phyloP scores from a whole-genome alignment of 306 rosid genomes.

The Oemleria cerasiformis region DNA sequence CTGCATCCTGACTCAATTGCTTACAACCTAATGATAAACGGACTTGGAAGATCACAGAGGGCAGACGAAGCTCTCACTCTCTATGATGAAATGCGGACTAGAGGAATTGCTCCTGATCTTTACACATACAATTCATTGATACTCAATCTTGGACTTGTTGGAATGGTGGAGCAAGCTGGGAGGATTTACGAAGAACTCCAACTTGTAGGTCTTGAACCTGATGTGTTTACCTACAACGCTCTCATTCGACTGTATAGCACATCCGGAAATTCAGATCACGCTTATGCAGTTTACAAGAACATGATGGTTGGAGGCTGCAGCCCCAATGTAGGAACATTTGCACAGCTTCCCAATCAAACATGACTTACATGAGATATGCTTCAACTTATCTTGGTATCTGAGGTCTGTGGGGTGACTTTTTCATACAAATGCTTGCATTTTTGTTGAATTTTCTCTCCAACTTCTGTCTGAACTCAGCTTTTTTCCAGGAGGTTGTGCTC shows the following conservation, averaged over 20 bases:
- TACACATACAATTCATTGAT: constrained; percentile 78
- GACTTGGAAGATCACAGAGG: constrained; percentile 72
- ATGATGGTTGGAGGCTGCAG: constrained; percentile 90
- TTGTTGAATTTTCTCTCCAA: background rate
- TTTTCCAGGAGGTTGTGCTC: background rate
- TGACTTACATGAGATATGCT: constrained; percentile 20
- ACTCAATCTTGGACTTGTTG: constrained; percentile 72
- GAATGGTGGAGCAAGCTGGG: constrained; percentile 79
- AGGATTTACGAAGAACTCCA: constrained; percentile 71
- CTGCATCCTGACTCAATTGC: constrained; percentile 70
- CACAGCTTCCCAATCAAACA: constrained; percentile 78
- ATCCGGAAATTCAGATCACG: constrained; percentile 67
- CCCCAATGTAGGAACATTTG: constrained; percentile 69
- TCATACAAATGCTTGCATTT: background rate
- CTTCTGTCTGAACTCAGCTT: background rate
- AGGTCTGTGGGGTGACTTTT: background rate
- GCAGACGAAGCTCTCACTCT: constrained; percentile 69
- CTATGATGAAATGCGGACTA: constrained; percentile 65
- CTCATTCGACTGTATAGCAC: constrained; percentile 78
- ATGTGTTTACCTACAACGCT: constrained; percentile 90
- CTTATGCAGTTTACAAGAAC: constrained; percentile 72
- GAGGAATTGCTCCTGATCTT: constrained; percentile 73
- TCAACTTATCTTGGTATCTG: background rate
- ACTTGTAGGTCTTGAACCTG: constrained; percentile 72
- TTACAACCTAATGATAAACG: constrained; percentile 72